These are phyloP conservation scores for Pichia sp. DNA, from an alignment of 1,139 yeast species.

Conservation along the genomic window DNA sequence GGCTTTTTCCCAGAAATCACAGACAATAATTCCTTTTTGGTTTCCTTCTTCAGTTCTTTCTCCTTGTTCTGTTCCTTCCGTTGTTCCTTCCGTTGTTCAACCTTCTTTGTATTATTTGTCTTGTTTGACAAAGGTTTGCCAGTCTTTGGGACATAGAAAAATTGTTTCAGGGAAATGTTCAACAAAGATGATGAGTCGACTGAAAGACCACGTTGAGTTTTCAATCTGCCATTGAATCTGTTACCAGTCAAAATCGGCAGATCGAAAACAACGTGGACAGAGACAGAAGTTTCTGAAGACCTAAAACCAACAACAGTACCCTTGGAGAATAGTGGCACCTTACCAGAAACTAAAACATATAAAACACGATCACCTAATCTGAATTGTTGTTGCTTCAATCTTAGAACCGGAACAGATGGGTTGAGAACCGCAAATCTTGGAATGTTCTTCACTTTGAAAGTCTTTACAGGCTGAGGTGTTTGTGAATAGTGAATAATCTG, in stretches of 20 bases:
- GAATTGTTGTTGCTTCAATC: slow-evolving; percentile 72
- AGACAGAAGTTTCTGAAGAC: slow-evolving; percentile 54
- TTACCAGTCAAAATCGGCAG: slow-evolving; percentile 78
- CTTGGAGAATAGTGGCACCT: slow-evolving; percentile 79
- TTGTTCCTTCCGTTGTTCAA: slow-evolving; percentile 4
- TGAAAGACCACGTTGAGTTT: slow-evolving; percentile 75
- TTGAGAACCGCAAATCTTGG: slow-evolving; percentile 81
- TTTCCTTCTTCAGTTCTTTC: slow-evolving; percentile 17
- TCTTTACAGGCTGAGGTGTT: slow-evolving; percentile 41
- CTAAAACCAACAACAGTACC: slow-evolving; percentile 89
- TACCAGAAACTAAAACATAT: slow-evolving; percentile 82
- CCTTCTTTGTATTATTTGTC: background rate
- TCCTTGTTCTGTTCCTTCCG: slow-evolving; percentile 5
- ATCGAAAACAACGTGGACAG: slow-evolving; percentile 78
- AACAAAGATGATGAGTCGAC: slow-evolving; percentile 79
- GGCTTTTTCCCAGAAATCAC: slow-evolving; percentile 1
- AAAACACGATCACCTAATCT: slow-evolving; percentile 86
- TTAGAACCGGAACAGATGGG: slow-evolving; percentile 68
- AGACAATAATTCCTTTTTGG: slow-evolving; percentile 11
- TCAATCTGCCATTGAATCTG: slow-evolving; percentile 70
- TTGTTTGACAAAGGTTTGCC: background rate
- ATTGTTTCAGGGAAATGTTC: slow-evolving; percentile 70
- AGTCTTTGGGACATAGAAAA: slow-evolving; percentile 70
- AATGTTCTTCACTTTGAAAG: slow-evolving; percentile 69
- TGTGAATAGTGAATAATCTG: slow-evolving; percentile 48